Evolutionary conservation across 2,329 filamentous ascomycete species (phyloP), one percentile per base, ranked within the genome.

Genomic region (Nigrospora osmanthi): DNA sequence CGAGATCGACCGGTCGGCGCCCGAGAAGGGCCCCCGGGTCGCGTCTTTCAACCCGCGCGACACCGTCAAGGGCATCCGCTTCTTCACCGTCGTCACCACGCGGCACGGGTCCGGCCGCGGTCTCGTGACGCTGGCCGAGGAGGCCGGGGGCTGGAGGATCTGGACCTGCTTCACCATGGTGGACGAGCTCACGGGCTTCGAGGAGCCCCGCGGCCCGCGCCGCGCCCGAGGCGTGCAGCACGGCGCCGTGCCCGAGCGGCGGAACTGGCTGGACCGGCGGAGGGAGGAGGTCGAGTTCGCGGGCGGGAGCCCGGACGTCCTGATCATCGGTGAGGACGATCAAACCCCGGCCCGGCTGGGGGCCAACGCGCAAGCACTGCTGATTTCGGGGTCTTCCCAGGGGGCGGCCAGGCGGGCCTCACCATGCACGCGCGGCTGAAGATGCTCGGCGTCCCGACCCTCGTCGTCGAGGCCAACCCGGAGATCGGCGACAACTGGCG

Each of bases 401-500:
- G 50, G 37, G 38, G 31, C 35, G 80, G 81, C 0, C 81, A 85
- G 56, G 72, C 70, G 5, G 81, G 81, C 1, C 65, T 85, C 3
- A 76, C 72, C 0, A 65, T 68, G 1, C 78, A 75, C 0, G 80
- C 78, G 1, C 71, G 80, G 3, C 67, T 84, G 19, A 78, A 80
- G 52, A 75, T 76, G 67, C 68, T 83, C 1, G 70, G 73, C 2
- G 62, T 83, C 2, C 62, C 72, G 11, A 62, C 75, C 1, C 63
- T 84, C 1, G 54, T 83, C n/a, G 65, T 85, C 16, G 81, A 85
- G 51, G 64, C 68, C 23, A 76, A 81, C 45, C 65, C 72, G 1
- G 65, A 70, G 3, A 65, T 85, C 0, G 81, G 81, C 14, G 80
- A 85, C 50, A 83, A 78, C 55, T 85, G 81, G 81, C 68, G 80